A percentile compares a stretch with the other conserved stretches of the same genome.
Conservation (phyloP, 2,329 filamentous ascomycete genomes). For the Colletotrichum siamense region DNA sequence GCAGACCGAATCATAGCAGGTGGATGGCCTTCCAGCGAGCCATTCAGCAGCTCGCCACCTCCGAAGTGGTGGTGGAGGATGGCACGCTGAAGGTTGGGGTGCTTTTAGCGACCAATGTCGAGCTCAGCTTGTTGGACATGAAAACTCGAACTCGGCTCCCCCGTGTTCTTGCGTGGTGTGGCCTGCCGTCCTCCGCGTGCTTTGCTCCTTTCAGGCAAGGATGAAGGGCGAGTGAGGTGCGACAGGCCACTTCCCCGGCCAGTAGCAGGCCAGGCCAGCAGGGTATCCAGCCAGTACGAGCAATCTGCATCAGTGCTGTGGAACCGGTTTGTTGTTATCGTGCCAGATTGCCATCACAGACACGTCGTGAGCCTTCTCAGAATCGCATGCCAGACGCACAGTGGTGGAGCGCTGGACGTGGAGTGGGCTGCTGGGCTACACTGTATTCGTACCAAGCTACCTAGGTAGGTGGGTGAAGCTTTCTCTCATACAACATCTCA, state of each 20-base stretch:
- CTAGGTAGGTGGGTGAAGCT: not conserved
- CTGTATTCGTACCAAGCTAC: not conserved
- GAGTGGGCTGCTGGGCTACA: not conserved
- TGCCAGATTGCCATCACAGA: slow-evolving; percentile 18
- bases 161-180: not conserved
- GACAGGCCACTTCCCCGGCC: not conserved
- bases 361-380: slow-evolving; percentile 12
- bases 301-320: not conserved
- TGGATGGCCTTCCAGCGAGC: not conserved
- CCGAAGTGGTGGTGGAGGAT: not conserved
- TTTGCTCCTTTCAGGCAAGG: not conserved
- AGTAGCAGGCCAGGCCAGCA: not conserved
- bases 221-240: not conserved
- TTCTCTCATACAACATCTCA: not conserved
- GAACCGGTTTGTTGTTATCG: slow-evolving; percentile 16
- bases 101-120: not conserved
- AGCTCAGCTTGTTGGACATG: not conserved
- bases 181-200: not conserved
- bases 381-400: slow-evolving; percentile 16
- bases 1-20: not conserved
- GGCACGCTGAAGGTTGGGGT: slow-evolving; percentile 11
- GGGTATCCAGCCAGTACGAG: not conserved
- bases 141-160: not conserved
- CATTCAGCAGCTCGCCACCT: slow-evolving; percentile 2
- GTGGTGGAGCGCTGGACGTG: not conserved